These are phyloP conservation scores for Euphorbia pulcherrima DNA, from an alignment of 345 rosid species.

Conservation along the genomic window DNA sequence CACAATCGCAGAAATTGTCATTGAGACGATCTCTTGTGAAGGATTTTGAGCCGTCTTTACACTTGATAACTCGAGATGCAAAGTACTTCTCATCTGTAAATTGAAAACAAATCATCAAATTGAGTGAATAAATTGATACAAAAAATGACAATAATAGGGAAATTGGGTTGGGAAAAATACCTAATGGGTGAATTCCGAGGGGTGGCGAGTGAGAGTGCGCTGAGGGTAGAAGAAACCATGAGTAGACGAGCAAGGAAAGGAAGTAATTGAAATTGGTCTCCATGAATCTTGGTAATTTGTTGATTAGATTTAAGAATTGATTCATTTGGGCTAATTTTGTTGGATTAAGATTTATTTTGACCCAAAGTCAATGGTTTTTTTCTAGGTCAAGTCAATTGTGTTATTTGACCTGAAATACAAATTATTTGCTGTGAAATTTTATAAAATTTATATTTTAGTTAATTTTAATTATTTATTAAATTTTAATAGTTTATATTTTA, in stretches of 20 bases:
- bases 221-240: conserved; percentile 21
- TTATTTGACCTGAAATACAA: no score
- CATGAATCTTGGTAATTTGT: conserved; percentile 4
- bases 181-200: conserved; percentile 70
- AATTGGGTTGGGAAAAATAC: conserved; percentile 28
- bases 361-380: conserved; percentile 6
- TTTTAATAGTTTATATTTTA: no score
- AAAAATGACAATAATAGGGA: background rate
- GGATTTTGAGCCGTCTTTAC: conserved; percentile 80
- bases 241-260: background rate
- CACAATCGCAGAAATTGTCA: conserved; percentile 87
- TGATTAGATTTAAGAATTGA: background rate
- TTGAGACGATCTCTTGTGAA: conserved; percentile 76
- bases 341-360: conserved; percentile 1
- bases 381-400: no score
- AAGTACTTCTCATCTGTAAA: conserved; percentile 67
- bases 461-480: no score
- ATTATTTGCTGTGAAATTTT: no score
- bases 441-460: no score
- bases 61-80: conserved; percentile 55
- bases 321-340: background rate
- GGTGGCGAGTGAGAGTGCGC: conserved; percentile 28
- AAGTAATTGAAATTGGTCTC: background rate
- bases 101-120: background rate
- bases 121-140: background rate